Evolutionary conservation across 192 early-diverging fungal genomes (phyloP).

Genomic region (Linnemannia hyalina): DNA sequence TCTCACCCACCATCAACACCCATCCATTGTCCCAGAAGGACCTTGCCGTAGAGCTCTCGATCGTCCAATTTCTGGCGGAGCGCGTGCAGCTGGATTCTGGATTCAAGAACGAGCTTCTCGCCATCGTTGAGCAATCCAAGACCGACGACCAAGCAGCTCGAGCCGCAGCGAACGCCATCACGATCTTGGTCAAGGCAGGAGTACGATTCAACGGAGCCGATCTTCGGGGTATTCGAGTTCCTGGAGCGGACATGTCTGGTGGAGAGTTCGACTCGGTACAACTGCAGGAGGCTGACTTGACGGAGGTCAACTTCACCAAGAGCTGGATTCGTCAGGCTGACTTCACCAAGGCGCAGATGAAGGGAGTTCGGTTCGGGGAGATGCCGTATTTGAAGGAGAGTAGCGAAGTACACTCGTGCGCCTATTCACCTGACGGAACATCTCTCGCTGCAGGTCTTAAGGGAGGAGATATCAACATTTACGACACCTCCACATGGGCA

Average conservation of each 20-base stretch:
- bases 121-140: constrained; percentile 14
- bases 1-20: neutral
- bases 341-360: neutral
- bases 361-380: constrained; percentile 8
- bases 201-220: constrained; percentile 8
- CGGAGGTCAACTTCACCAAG: neutral
- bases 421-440: constrained; percentile 2
- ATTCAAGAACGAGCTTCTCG: constrained; percentile 16
- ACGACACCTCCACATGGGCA: neutral
- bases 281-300: constrained; percentile 7
- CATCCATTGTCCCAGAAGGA: constrained; percentile 2
- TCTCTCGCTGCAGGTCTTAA: neutral
- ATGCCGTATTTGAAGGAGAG: neutral
- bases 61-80: constrained; percentile 13
- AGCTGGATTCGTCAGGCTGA: constrained; percentile 9
- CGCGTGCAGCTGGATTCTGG: neutral
- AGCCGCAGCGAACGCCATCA: constrained; percentile 21
- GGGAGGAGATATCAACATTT: neutral
- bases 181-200: constrained; percentile 11
- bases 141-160: neutral
- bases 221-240: constrained; percentile 10
- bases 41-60: neutral
- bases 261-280: constrained; percentile 16
- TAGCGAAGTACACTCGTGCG: neutral
- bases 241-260: constrained; percentile 11